phyloP scores from a whole-genome alignment of 495 filamentous ascomycete genomes.

The Xanthoparmelia taractica region DNA sequence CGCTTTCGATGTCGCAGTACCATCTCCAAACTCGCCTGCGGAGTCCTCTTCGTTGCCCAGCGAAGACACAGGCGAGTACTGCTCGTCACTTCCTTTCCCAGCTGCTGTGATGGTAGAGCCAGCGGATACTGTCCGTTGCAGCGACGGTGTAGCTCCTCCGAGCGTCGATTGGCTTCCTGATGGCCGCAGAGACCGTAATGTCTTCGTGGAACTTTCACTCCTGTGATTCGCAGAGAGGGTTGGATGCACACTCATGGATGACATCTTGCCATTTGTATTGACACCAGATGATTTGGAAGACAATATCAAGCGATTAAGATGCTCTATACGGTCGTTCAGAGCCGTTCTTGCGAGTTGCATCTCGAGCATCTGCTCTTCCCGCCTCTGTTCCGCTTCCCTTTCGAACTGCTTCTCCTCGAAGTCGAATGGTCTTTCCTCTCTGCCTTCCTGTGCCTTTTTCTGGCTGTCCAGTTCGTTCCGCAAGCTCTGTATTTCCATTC shows the following conservation, averaged over 20 bases:
- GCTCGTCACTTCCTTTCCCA: constrained; percentile 34
- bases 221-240: constrained; percentile 49
- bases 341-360: constrained; percentile 96
- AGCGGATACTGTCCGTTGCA: constrained; percentile 59
- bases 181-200: constrained; percentile 54
- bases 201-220: constrained; percentile 29
- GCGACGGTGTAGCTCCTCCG: constrained; percentile 42
- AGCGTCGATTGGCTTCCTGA: constrained; percentile 64
- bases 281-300: constrained; percentile 94
- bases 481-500: constrained; percentile 85
- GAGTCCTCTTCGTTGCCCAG: constrained; percentile 58
- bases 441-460: constrained; percentile 56
- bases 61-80: constrained; percentile 33
- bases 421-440: constrained; percentile 47
- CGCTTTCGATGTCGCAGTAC: constrained; percentile 67
- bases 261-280: constrained; percentile 64
- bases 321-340: constrained; percentile 93
- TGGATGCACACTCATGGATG: constrained; percentile 62
- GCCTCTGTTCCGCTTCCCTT: constrained; percentile 72
- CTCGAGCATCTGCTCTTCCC: constrained; percentile 95
- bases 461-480: constrained; percentile 74
- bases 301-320: constrained; percentile 89
- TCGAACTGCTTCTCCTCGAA: constrained; percentile 66
- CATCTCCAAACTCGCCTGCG: constrained; percentile 75
- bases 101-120: constrained; percentile 54